Conservation (phyloP, 208 protist genomes). For the Crithidia mellificae region DNA sequence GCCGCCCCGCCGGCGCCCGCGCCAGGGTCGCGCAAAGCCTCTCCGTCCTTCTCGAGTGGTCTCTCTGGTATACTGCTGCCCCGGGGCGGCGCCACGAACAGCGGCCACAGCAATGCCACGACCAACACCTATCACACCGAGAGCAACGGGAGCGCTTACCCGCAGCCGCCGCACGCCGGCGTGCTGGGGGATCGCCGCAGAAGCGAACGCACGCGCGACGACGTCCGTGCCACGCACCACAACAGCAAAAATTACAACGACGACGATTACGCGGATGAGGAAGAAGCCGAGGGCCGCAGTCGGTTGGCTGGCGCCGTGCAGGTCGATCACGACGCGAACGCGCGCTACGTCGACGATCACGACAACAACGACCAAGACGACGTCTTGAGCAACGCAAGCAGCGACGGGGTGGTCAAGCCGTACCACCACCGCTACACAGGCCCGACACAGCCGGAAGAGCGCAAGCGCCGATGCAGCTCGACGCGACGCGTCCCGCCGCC, state of each 20-base stretch:
- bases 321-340: too few species aligned
- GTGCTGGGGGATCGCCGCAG: background rate
- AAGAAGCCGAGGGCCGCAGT: too few species aligned
- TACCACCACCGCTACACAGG: background rate
- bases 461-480: constrained; percentile 1
- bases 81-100: background rate
- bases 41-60: background rate
- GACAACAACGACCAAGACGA: background rate
- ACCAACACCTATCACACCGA: too few species aligned
- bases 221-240: background rate
- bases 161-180: background rate
- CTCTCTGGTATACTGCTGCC: background rate
- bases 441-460: background rate
- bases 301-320: too few species aligned
- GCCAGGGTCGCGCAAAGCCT: background rate
- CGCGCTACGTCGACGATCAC: background rate
- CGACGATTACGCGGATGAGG: background rate
- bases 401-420: background rate
- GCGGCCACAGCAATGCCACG: too few species aligned
- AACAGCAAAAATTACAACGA: background rate
- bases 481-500: background rate
- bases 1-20: background rate
- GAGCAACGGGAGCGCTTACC: background rate
- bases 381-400: constrained; percentile 7
- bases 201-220: background rate